phyloP scores from a whole-genome alignment of 257 asterid species.

The Capsicum chinense region DNA sequence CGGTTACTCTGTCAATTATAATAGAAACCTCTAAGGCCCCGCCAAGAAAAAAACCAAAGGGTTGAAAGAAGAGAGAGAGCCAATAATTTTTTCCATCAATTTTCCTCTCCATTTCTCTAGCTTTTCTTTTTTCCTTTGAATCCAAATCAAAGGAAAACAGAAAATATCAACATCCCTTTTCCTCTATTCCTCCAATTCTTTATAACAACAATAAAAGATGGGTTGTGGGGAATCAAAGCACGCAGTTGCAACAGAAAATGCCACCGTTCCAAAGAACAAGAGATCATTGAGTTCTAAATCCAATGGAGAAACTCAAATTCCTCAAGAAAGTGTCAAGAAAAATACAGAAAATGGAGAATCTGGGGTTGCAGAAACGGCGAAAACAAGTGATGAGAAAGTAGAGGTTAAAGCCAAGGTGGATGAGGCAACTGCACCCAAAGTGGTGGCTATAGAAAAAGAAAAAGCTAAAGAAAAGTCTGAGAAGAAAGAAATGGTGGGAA shows the following conservation, averaged over 20 bases:
- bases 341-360: constrained; percentile 26
- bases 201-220: constrained; percentile 36
- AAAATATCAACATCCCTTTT: constrained; percentile 11
- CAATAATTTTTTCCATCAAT: constrained; percentile 33
- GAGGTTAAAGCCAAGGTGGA: constrained; percentile 28
- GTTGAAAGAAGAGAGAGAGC: constrained; percentile 39
- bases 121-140: constrained; percentile 24
- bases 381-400: constrained; percentile 23
- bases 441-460: background rate
- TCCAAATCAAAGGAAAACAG: constrained; percentile 29
- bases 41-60: constrained; percentile 30
- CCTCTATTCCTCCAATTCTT: constrained; percentile 20
- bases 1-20: constrained; percentile 37
- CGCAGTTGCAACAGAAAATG: constrained; percentile 65
- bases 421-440: constrained; percentile 21
- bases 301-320: constrained; percentile 15
- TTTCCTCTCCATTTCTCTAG: constrained; percentile 39
- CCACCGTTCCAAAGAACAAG: constrained; percentile 56
- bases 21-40: constrained; percentile 19
- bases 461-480: background rate
- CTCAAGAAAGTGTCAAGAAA: constrained; percentile 28
- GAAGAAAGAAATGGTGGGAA: background rate
- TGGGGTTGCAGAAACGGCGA: constrained; percentile 20
- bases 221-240: constrained; percentile 95
- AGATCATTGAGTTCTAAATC: constrained; percentile 39